phyloP scores from a whole-genome alignment of 345 rosid genomes.

The Abelmoschus esculentus region DNA sequence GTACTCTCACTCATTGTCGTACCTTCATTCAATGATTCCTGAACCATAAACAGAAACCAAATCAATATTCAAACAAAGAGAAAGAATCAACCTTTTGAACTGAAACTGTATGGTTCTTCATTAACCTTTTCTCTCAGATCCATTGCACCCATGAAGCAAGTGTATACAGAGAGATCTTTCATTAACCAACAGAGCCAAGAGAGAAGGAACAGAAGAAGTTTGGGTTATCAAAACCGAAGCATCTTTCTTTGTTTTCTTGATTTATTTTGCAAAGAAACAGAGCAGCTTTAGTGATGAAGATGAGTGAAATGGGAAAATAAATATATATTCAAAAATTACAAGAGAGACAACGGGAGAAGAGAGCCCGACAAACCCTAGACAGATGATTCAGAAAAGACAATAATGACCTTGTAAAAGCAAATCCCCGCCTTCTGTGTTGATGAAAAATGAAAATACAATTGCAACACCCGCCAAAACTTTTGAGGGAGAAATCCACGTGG shows the following conservation, averaged over 20 bases:
- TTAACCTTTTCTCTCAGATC: constrained; percentile 20
- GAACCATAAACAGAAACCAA: background rate
- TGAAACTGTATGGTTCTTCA: background rate
- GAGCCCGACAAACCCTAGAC: background rate
- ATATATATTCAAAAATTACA: too few relatives aligned
- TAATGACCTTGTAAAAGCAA: background rate
- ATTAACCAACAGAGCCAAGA: background rate
- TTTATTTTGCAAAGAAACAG: background rate
- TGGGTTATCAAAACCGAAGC: background rate
- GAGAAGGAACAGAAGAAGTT: background rate
- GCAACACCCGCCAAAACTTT: background rate
- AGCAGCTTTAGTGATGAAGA: background rate
- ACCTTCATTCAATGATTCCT: constrained; percentile 25
- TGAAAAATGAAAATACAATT: too few relatives aligned
- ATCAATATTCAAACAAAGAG: background rate
- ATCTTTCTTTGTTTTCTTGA: too few relatives aligned
- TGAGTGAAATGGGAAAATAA: background rate
- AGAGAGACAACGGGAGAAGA: background rate
- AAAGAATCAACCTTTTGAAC: background rate
- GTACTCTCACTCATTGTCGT: constrained; percentile 14
- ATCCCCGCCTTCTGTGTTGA: background rate
- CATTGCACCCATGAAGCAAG: constrained; percentile 16
- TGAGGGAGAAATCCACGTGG: background rate
- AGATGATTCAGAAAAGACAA: background rate
- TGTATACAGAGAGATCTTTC: background rate